Conservation (phyloP, 1,284 basidiomycete genomes). For the Cryptococcus sp. region DNA sequence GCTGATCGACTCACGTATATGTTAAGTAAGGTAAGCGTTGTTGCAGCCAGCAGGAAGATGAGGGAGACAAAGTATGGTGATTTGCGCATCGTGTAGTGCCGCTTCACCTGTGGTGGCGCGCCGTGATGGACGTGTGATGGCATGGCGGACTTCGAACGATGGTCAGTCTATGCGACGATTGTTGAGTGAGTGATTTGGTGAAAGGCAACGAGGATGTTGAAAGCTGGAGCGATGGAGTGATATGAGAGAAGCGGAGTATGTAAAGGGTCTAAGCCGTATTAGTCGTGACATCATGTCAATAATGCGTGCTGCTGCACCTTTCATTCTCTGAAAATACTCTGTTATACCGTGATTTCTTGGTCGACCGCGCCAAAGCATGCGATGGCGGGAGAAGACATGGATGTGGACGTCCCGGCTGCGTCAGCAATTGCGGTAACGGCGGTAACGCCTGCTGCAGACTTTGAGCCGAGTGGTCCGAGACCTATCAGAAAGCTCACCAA, state of each 20-base stretch:
- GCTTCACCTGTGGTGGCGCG: conserved; percentile 14
- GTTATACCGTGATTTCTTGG: no score
- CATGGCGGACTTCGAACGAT: conserved; percentile 6
- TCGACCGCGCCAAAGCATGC: no score
- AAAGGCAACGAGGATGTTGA: no score
- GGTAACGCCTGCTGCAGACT: conserved; percentile 4
- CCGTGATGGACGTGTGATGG: conserved; percentile 10
- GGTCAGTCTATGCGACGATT: neutral
- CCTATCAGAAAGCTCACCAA: conserved; percentile 56
- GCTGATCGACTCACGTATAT: conserved; percentile 40
- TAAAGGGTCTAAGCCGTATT: neutral
- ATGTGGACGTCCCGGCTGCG: conserved; percentile 10
- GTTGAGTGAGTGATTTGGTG: no score
- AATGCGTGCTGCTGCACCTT: neutral
- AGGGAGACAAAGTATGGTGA: conserved; percentile 50
- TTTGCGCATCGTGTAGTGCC: conserved; percentile 42
- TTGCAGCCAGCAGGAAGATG: conserved; percentile 46
- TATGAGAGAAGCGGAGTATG: neutral
- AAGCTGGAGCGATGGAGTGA: no score
- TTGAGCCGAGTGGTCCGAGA: conserved; percentile 36
- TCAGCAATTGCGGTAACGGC: neutral
- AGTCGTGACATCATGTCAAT: conserved; percentile 18
- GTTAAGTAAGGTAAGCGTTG: conserved; percentile 47
- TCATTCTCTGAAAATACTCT: neutral
- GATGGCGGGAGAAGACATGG: conserved; percentile 12